phyloP scores from a whole-genome alignment of 306 rosid genomes.

The Luffa acutangula region DNA sequence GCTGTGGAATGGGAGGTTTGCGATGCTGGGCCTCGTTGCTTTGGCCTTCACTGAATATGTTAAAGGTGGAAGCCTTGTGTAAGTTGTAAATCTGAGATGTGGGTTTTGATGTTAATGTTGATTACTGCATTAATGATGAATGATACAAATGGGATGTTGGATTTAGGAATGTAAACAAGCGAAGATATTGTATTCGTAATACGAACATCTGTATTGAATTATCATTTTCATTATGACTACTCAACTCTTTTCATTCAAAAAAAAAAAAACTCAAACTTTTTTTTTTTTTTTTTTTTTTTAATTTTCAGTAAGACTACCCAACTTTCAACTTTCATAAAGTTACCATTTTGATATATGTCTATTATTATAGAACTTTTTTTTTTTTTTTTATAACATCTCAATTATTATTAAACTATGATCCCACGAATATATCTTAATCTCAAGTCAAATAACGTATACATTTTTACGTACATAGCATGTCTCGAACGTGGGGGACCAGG shows the following conservation, averaged over 20 bases:
- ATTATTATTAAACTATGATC: too few relatives aligned
- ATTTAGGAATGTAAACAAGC: not conserved
- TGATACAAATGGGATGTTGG: not conserved
- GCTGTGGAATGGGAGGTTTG: slow-evolving; percentile 73
- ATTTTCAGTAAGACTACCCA: too few relatives aligned
- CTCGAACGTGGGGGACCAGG: not conserved
- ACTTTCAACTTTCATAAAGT: too few relatives aligned
- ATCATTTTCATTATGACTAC: not conserved
- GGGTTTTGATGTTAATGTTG: not conserved
- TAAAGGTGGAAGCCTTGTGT: slow-evolving; percentile 36
- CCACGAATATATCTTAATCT: too few relatives aligned
- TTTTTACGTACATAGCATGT: too few relatives aligned
- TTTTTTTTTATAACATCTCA: too few relatives aligned
- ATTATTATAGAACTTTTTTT: too few relatives aligned
- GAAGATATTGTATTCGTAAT: not conserved
- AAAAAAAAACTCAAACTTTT: too few relatives aligned
- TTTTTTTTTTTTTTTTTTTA: too few relatives aligned
- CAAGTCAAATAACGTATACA: too few relatives aligned
- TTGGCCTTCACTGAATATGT: slow-evolving; percentile 59
- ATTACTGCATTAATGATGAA: not conserved
- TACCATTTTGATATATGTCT: too few relatives aligned
- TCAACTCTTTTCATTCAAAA: too few relatives aligned
- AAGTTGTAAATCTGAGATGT: not conserved
- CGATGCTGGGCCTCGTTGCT: slow-evolving; percentile 81
- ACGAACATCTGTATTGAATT: not conserved